Evolutionary conservation across 1,139 yeast genomes (phyloP).

Genomic region (Arxiozyma heterogenica): DNA sequence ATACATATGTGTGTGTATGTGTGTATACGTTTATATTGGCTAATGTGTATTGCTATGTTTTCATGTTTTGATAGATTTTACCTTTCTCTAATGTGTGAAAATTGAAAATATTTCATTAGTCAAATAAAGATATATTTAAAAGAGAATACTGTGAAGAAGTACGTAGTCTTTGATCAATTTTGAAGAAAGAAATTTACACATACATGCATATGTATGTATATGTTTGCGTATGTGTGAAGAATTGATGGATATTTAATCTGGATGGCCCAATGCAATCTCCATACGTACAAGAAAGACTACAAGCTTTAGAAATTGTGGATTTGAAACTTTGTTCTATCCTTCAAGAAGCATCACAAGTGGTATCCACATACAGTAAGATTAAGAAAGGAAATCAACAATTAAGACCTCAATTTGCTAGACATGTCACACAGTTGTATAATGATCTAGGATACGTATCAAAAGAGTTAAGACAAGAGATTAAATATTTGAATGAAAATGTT

Average conservation of each 20-base stretch:
- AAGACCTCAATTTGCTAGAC: constrained; percentile 25
- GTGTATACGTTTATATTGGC: background rate
- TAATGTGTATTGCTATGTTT: background rate
- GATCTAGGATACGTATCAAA: constrained; percentile 20
- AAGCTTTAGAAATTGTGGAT: constrained; percentile 34
- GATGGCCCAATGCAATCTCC: constrained; percentile 24
- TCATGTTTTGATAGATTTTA: background rate
- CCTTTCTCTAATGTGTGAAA: too few relatives aligned
- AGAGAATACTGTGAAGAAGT: too few relatives aligned
- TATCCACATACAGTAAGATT: constrained; percentile 29
- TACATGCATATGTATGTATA: too few relatives aligned
- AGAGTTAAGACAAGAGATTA: constrained; percentile 22
- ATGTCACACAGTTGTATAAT: constrained; percentile 21
- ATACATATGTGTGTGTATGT: too few relatives aligned
- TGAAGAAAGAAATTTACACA: too few relatives aligned
- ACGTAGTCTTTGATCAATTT: too few relatives aligned
- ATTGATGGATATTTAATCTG: too few relatives aligned
- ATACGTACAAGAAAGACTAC: constrained; percentile 34
- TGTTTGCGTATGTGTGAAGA: too few relatives aligned
- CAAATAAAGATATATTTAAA: too few relatives aligned
- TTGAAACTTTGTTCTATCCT: constrained; percentile 33
- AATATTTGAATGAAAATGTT: constrained; percentile 25
- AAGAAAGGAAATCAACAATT: constrained; percentile 24
- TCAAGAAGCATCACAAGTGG: constrained; percentile 34
- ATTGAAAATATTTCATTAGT: too few relatives aligned